These are phyloP conservation scores for Dryas integrifolia DNA, from an alignment of 331 rosid species.

Conservation along the genomic window DNA sequence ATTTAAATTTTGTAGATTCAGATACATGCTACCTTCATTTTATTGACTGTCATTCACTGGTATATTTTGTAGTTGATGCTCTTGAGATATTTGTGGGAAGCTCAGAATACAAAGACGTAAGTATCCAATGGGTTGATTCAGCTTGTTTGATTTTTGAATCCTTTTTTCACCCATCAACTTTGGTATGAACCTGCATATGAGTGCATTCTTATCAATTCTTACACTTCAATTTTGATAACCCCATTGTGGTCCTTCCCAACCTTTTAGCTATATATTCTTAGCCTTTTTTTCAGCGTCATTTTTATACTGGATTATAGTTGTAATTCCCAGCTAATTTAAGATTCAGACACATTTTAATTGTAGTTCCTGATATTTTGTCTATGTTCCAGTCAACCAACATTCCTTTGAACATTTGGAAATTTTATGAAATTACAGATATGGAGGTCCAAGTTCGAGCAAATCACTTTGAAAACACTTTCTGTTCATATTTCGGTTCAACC, in stretches of 20 bases:
- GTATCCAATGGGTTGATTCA: slow-evolving; percentile 28
- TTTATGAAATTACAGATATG: slow-evolving; percentile 49
- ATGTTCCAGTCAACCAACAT: slow-evolving; percentile 6
- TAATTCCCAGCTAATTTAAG: background rate
- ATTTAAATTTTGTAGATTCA: slow-evolving; percentile 21
- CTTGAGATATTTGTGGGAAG: slow-evolving; percentile 58
- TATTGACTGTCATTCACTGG: slow-evolving; percentile 30
- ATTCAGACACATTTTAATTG: background rate
- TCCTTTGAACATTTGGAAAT: background rate
- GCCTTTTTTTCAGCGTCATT: background rate
- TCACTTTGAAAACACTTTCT: slow-evolving; percentile 57
- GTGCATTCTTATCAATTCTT: background rate
- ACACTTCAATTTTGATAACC: background rate
- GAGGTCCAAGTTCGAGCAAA: slow-evolving; percentile 64
- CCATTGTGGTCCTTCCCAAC: too few relatives aligned
- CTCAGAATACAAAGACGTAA: slow-evolving; percentile 82
- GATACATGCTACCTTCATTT: slow-evolving; percentile 29
- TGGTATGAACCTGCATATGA: slow-evolving; percentile 11
- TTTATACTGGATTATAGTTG: background rate
- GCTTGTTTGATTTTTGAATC: slow-evolving; percentile 6
- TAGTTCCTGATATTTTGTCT: background rate
- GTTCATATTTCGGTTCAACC: slow-evolving; percentile 81
- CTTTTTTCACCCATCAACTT: slow-evolving; percentile 19
- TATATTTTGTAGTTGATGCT: slow-evolving; percentile 63
- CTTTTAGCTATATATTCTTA: too few relatives aligned